phyloP scores from a whole-genome alignment of 1,284 basidiomycete genomes.

The Neotropicomus parvogracilis region DNA sequence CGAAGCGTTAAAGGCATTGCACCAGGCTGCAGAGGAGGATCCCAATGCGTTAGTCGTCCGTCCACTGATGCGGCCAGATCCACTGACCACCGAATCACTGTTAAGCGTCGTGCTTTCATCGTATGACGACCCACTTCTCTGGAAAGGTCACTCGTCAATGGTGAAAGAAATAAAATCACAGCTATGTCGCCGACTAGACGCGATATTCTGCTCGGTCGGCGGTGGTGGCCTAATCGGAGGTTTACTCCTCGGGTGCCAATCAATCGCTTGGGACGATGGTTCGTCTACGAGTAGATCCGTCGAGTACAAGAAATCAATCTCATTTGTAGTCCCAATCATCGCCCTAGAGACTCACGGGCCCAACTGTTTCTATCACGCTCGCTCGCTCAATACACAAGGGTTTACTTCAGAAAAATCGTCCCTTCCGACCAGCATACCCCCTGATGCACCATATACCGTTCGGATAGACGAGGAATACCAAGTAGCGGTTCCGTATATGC shows the following conservation, averaged over 20 bases:
- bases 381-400: slow-evolving; percentile 51
- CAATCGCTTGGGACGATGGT: slow-evolving; percentile 64
- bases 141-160: slow-evolving; percentile 73
- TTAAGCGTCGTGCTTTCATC: slow-evolving; percentile 61
- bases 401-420: slow-evolving; percentile 35
- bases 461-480: slow-evolving; percentile 38
- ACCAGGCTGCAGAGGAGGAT: slow-evolving; percentile 41
- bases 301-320: slow-evolving; percentile 7
- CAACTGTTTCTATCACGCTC: slow-evolving; percentile 69
- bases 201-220: slow-evolving; percentile 73
- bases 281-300: slow-evolving; percentile 22
- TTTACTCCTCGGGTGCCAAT: slow-evolving; percentile 59
- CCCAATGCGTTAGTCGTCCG: slow-evolving; percentile 38
- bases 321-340: slow-evolving; percentile 53
- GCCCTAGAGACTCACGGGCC: slow-evolving; percentile 67
- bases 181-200: slow-evolving; percentile 55
- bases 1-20: slow-evolving; percentile 51
- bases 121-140: slow-evolving; percentile 63
- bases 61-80: neutral
- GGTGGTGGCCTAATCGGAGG: slow-evolving; percentile 70
- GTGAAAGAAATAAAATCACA: slow-evolving; percentile 58
- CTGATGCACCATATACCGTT: slow-evolving; percentile 31
- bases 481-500: slow-evolving; percentile 54
- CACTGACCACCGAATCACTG: neutral
- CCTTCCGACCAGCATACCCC: slow-evolving; percentile 30